Conservation (phyloP, 176 grass and related monocot species). For the Oryza nivara region DNA sequence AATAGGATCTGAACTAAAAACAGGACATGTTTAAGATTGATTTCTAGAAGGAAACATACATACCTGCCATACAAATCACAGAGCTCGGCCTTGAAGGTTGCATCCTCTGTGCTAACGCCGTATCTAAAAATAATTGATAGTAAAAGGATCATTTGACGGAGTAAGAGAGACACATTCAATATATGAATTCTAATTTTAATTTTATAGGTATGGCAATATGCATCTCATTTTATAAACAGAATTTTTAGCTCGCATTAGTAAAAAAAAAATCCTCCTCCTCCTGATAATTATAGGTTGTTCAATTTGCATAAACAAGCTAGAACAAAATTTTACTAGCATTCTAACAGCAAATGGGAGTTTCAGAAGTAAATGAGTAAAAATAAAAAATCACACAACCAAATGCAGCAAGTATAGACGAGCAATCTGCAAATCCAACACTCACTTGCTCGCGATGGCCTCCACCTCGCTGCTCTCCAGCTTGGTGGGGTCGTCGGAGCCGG, state of each 20-base stretch:
- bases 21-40: neutral
- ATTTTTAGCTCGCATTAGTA: neutral
- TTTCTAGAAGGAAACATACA: slow-evolving; percentile 4
- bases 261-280: neutral
- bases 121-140: slow-evolving; percentile 54
- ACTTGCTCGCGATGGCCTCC: slow-evolving; percentile 75
- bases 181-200: neutral
- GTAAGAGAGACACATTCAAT: neutral
- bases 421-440: slow-evolving; percentile 29
- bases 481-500: slow-evolving; percentile 66
- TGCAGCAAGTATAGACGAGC: neutral
- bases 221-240: neutral
- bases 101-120: slow-evolving; percentile 83
- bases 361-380: no score
- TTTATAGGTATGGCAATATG: neutral
- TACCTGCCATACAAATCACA: slow-evolving; percentile 80
- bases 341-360: neutral
- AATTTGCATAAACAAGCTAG: neutral
- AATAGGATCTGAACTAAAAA: no score
- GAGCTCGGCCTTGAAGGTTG: slow-evolving; percentile 84
- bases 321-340: neutral
- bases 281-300: neutral
- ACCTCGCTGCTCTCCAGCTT: slow-evolving; percentile 64
- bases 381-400: neutral
- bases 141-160: slow-evolving; percentile 21